Evolutionary conservation across 2,329 filamentous ascomycete species (phyloP).

Genomic region (Pseudovirgaria hyperparasitica): DNA sequence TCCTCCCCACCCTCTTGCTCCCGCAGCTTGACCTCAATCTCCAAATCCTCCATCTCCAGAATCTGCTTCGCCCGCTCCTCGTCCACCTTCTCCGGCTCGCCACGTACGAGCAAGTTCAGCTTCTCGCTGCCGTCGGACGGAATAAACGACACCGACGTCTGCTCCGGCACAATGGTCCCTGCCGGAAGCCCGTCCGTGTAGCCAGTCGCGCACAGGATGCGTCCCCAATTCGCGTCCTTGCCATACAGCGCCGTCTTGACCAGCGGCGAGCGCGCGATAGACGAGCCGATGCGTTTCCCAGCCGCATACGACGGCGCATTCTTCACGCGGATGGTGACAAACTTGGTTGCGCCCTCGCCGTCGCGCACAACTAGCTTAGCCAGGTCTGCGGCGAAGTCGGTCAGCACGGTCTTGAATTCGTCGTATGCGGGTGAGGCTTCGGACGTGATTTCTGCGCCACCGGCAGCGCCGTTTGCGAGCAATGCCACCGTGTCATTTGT

Average conservation of each 20-base stretch:
- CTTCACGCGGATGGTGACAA: slow-evolving; percentile 79
- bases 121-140: slow-evolving; percentile 65
- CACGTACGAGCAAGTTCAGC: slow-evolving; percentile 63
- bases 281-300: slow-evolving; percentile 68
- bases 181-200: slow-evolving; percentile 56
- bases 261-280: slow-evolving; percentile 81
- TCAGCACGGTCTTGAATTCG: slow-evolving; percentile 60
- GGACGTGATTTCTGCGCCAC: slow-evolving; percentile 49
- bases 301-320: slow-evolving; percentile 57
- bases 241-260: slow-evolving; percentile 97
- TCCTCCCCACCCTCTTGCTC: slow-evolving; percentile 47
- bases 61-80: slow-evolving; percentile 68
- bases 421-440: slow-evolving; percentile 46
- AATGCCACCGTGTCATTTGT: slow-evolving; percentile 95
- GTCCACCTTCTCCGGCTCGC: slow-evolving; percentile 68
- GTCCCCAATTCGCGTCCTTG: slow-evolving; percentile 96
- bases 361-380: slow-evolving; percentile 91
- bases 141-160: slow-evolving; percentile 67
- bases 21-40: slow-evolving; percentile 63
- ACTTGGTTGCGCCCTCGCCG: slow-evolving; percentile 95
- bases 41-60: slow-evolving; percentile 59
- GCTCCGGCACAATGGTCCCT: slow-evolving; percentile 55
- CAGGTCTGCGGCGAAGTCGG: slow-evolving; percentile 67
- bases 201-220: slow-evolving; percentile 87
- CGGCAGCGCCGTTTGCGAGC: slow-evolving; percentile 88